Percentiles rank a stretch among this genome's conserved stretches.
phyloP scores from a whole-genome alignment of 225 moss, liverwort and hornwort genomes.

The Anthoceros angustus region DNA sequence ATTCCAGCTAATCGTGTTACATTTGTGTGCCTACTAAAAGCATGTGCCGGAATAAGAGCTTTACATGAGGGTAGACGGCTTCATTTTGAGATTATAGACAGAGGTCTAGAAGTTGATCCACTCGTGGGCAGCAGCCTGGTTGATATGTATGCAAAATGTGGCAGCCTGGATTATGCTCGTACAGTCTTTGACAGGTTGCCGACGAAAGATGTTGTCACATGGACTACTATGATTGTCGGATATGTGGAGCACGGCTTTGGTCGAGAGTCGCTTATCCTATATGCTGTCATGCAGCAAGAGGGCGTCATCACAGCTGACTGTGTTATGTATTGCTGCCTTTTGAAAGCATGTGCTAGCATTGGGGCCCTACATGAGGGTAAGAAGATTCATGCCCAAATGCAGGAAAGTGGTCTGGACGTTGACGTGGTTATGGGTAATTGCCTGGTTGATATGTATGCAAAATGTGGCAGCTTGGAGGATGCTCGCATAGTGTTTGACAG shows the following conservation, averaged over 20 bases:
- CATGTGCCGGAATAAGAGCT: background rate
- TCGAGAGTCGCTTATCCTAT: background rate
- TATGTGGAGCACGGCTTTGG: background rate
- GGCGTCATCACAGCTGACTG: background rate
- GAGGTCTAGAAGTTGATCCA: background rate
- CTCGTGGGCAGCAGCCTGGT: background rate
- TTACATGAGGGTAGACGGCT: background rate
- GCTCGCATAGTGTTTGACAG: slow-evolving; percentile 1
- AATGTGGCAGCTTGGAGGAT: slow-evolving; percentile 3
- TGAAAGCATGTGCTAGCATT: background rate
- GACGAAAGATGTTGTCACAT: background rate
- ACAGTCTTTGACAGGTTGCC: background rate
- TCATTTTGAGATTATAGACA: background rate
- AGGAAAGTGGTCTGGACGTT: background rate
- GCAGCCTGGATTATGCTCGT: background rate
- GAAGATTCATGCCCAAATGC: background rate
- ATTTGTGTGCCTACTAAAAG: background rate
- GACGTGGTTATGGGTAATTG: background rate
- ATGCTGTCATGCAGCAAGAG: background rate
- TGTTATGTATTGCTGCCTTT: background rate
- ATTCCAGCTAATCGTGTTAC: background rate
- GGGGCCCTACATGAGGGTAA: background rate
- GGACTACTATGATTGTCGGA: background rate
- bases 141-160: slow-evolving; percentile 2
- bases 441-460: slow-evolving; percentile 1